Evolutionary conservation across 2,329 filamentous ascomycete species (phyloP).

Genomic region (Aureobasidium sp.): DNA sequence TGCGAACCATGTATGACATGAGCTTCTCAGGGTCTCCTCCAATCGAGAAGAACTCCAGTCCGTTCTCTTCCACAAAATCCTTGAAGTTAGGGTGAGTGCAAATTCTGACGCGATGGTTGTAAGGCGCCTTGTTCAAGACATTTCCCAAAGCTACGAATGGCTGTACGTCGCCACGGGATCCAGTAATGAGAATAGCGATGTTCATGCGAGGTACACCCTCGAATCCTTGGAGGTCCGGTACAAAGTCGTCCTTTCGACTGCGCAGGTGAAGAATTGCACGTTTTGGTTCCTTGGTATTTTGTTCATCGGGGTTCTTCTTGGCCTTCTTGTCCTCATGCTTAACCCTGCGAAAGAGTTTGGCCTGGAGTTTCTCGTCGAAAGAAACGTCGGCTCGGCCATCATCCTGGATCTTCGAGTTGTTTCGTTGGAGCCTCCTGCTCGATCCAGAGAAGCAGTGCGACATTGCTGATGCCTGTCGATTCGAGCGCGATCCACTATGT

Average conservation of each 20-base stretch:
- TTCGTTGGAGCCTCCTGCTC: neutral
- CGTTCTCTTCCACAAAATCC: slow-evolving; percentile 43
- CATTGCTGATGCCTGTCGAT: neutral
- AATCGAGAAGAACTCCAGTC: slow-evolving; percentile 46
- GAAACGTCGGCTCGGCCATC: slow-evolving; percentile 6
- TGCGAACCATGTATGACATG: slow-evolving; percentile 82
- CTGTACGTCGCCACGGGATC: slow-evolving; percentile 44
- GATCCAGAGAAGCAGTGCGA: slow-evolving; percentile 2
- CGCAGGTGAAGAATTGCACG: neutral
- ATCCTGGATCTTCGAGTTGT: neutral
- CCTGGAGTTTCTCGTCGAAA: neutral
- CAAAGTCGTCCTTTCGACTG: neutral
- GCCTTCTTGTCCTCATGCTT: neutral
- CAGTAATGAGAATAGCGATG: slow-evolving; percentile 42
- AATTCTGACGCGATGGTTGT: slow-evolving; percentile 42
- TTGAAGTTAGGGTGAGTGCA: slow-evolving; percentile 45
- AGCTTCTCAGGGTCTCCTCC: slow-evolving; percentile 60
- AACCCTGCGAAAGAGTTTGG: neutral
- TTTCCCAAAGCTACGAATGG: slow-evolving; percentile 45
- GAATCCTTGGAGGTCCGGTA: neutral
- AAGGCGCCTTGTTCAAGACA: slow-evolving; percentile 41
- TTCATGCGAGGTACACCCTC: slow-evolving; percentile 33
- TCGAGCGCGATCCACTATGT: too few species aligned
- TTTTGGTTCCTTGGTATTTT: neutral
- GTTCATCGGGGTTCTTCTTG: neutral